A percentile compares a stretch with the other conserved stretches of the same genome.
Conservation (phyloP, 768 basidiomycete species). For the Crassisporium funariophilum region DNA sequence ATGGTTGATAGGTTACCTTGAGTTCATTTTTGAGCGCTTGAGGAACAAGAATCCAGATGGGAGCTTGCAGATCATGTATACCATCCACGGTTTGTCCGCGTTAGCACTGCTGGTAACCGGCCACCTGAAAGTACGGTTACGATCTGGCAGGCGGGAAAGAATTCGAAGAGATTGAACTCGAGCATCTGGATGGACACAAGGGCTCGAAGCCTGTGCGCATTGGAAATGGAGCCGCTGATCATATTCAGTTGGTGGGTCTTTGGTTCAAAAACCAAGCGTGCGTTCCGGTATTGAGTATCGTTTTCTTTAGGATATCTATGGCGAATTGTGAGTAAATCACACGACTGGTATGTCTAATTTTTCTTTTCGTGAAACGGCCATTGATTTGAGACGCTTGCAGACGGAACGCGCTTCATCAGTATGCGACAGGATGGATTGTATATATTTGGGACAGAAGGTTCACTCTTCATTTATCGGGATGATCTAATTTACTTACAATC, state of each 20-base stretch:
- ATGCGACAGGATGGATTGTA: slow-evolving; percentile 95
- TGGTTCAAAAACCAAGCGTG: background rate
- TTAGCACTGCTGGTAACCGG: too few relatives aligned
- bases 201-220: slow-evolving; percentile 86
- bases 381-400: too few relatives aligned
- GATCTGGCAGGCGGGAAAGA: slow-evolving; percentile 82
- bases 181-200: slow-evolving; percentile 87
- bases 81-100: slow-evolving; percentile 78
- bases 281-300: slow-evolving; percentile 1
- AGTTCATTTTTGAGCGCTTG: slow-evolving; percentile 86
- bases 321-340: slow-evolving; percentile 85
- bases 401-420: too few relatives aligned
- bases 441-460: slow-evolving; percentile 96
- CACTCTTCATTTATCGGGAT: slow-evolving; percentile 6
- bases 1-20: slow-evolving; percentile 70
- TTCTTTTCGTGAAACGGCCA: too few relatives aligned
- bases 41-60: slow-evolving; percentile 87
- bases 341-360: too few relatives aligned
- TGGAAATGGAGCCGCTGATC: slow-evolving; percentile 95
- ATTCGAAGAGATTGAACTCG: slow-evolving; percentile 80
- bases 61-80: slow-evolving; percentile 96
- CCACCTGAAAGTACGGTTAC: too few relatives aligned
- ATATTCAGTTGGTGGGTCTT: slow-evolving; percentile 72
- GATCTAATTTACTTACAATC: background rate
- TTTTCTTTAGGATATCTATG: slow-evolving; percentile 83